Percentiles rank a stretch among this genome's conserved stretches.
Conservation (phyloP, 164 flowering plant species). For the Stephania yunnanensis region DNA sequence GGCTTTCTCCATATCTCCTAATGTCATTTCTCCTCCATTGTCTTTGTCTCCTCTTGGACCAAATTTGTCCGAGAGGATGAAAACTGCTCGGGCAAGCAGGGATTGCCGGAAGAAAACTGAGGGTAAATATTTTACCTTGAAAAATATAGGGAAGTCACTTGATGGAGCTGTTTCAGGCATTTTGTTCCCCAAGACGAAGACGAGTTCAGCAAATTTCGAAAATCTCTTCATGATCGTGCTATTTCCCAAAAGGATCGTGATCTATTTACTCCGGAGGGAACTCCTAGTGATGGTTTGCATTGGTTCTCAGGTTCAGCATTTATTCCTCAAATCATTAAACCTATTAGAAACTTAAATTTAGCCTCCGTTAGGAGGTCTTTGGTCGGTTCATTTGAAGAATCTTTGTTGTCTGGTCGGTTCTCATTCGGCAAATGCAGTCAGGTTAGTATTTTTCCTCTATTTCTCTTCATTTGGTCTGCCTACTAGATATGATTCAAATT, state of each 20-base stretch:
- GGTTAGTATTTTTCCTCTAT: constrained; percentile 38
- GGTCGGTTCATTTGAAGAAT: constrained; percentile 98
- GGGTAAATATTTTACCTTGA: constrained; percentile 22
- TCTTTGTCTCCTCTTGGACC: constrained; percentile 88
- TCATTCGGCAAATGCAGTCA: constrained; percentile 47
- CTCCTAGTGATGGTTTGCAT: constrained; percentile 21
- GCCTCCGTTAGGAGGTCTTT: constrained; percentile 68
- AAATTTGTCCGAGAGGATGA: constrained; percentile 42
- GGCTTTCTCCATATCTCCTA: constrained; percentile 26
- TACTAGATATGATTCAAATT: background rate
- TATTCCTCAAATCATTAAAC: constrained; percentile 25
- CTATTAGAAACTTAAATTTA: constrained; percentile 46
- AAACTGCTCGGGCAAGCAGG: constrained; percentile 25
- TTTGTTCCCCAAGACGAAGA: constrained; percentile 35
- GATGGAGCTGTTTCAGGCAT: constrained; percentile 28
- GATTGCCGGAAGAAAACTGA: constrained; percentile 20
- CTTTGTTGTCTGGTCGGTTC: constrained; percentile 78
- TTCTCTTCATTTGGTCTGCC: background rate
- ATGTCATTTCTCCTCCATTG: constrained; percentile 37
- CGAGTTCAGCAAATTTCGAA: constrained; percentile 24
- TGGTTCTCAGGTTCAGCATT: constrained; percentile 25
- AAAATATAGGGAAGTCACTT: constrained; percentile 24
- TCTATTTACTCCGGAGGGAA: constrained; percentile 35
- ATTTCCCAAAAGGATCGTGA: constrained; percentile 26
- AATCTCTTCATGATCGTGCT: constrained; percentile 40